Evolutionary conservation across 169 alveolate species (phyloP).

Genomic region (Cystoisospora suis): DNA sequence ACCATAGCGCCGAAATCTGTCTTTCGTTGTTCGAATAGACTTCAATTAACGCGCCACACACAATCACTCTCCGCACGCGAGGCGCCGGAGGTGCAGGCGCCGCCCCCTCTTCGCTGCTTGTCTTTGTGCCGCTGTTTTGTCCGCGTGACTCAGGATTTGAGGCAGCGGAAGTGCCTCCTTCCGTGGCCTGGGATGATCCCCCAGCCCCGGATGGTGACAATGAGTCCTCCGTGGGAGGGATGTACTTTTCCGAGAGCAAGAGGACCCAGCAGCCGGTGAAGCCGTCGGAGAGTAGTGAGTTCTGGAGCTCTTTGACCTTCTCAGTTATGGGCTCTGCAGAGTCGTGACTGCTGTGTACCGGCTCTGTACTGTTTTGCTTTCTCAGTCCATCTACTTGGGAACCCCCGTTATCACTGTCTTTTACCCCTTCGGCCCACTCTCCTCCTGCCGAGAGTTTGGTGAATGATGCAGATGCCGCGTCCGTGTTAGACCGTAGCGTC

Average conservation of each 20-base stretch:
- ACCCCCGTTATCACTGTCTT: background rate
- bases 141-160: too few species aligned
- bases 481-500: too few species aligned
- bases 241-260: constrained; percentile 45
- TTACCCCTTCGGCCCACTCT: background rate
- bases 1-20: constrained; percentile 56
- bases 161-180: background rate
- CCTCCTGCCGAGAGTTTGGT: background rate
- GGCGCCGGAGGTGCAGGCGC: background rate
- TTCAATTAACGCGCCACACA: constrained; percentile 53
- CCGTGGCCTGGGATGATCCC: background rate
- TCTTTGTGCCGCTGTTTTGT: background rate
- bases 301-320: constrained; percentile 30
- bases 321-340: background rate
- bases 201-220: too few species aligned
- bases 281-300: constrained; percentile 30
- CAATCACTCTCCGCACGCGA: constrained; percentile 35
- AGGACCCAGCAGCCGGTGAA: constrained; percentile 60
- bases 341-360: background rate
- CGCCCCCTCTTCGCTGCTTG: background rate
- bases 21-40: constrained; percentile 42
- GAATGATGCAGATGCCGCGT: background rate
- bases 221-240: constrained; percentile 23
- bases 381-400: background rate
- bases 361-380: background rate